Evolutionary conservation across 306 rosid species (phyloP), one percentile per base, ranked within the genome.

Genomic region (Cucurbita maxima): DNA sequence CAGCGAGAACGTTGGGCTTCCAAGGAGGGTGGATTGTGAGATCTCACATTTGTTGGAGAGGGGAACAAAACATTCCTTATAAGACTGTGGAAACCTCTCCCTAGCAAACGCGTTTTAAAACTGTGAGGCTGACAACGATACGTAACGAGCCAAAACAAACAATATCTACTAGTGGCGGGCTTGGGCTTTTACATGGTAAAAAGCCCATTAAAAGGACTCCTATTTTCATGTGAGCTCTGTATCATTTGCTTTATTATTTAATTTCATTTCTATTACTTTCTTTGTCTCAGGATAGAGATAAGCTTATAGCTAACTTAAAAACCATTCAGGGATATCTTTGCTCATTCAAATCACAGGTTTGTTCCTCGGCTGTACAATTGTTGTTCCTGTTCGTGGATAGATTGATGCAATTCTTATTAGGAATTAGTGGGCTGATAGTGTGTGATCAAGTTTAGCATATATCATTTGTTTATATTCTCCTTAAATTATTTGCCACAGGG

Each of bases 311-410:
- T 81, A 90, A 93, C 84, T 78, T 93, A 84, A 93, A 93, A 82
- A 93, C 87, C 85, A 87, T 93, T 76, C 97, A 93, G 82, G 92
- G 87, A 79, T 93, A 93, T 83, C 83, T 93, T 36, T 93, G 97
- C 87, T 90, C 97, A 0, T 93, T 93, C 86, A 86, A 85, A 75
- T 88, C 97, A 52, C 96, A 85, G 96, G 98, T 90, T 81, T 74
- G 84, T 58, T 66, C 30, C 45, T 48, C 45, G 45, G n/a, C 40
- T 19, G 16, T 47, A 19, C 57, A 16, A 8, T 44, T 66, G 7
- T 47, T 10, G 5, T 40, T 16, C 9, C 44, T 51, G 12, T 50
- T 19, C 5, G 16, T 15, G 41, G 10, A 70, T 5, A 5, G 58
- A 70, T 70, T 10, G 45, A 69, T 47, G 59, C 59, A 48, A 45